Conservation (phyloP, 139 green algal species). For the Diplosphaera chodatii region DNA sequence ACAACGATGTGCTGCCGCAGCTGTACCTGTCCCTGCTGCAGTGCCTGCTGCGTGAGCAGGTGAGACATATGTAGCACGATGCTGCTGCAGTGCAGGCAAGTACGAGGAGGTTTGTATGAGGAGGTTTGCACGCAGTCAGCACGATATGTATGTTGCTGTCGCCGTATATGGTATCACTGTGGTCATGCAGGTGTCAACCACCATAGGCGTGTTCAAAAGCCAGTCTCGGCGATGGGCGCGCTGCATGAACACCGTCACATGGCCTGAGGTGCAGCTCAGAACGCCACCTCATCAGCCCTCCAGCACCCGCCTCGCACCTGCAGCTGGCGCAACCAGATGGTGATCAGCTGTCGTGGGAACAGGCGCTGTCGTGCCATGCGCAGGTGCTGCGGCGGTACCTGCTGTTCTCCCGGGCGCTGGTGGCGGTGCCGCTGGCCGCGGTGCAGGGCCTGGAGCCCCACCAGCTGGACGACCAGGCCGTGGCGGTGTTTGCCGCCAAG, state of each 20-base stretch:
- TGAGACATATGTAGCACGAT: too few species aligned
- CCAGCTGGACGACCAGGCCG: constrained; percentile 23
- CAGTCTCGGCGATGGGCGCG: constrained; percentile 22
- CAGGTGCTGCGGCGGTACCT: constrained; percentile 43
- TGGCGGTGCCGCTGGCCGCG: neutral
- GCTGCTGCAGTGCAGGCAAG: too few species aligned
- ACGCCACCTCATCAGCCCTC: too few species aligned
- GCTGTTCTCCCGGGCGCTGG: constrained; percentile 20
- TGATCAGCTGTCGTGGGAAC: too few species aligned
- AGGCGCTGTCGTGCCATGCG: too few species aligned
- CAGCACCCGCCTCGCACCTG: too few species aligned
- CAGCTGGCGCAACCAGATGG: too few species aligned
- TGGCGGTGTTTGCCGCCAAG: constrained; percentile 14
- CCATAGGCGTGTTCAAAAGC: constrained; percentile 10
- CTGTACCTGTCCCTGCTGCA: constrained; percentile 28
- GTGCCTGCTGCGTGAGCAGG: constrained; percentile 37
- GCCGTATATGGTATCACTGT: too few species aligned
- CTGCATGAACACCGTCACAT: constrained; percentile 28
- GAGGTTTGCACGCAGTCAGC: too few species aligned
- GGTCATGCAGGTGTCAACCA: constrained; percentile 2
- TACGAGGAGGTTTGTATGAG: too few species aligned
- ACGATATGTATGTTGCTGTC: too few species aligned
- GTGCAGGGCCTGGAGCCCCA: neutral
- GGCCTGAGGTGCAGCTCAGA: constrained; percentile 40
- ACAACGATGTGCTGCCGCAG: constrained; percentile 16